Base-by-base conservation (phyloP, 495 filamentous ascomycete genomes). In the Neurospora sp. region DNA sequence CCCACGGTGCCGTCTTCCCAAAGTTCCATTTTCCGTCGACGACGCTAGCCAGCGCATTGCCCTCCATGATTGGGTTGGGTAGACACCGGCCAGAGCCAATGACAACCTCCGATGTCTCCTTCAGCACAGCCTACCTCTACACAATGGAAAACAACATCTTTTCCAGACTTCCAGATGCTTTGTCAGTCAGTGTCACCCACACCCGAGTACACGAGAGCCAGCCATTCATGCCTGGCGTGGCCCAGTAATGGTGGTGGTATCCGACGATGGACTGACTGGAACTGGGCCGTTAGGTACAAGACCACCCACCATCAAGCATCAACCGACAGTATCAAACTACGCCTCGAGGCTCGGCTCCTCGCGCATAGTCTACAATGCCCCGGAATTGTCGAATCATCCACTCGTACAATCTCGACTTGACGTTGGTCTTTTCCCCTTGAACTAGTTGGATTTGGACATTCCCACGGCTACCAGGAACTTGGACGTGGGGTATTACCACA, bases 31-130 rank as follows among this genome's bases (percentile, higher is more conserved):
- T 37, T 39, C 73, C 65, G 39, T 65, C 65, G 61, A 44, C 71
- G 37, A 69, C 73, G 75, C 75, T 76, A 76, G 75, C 75, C 75
- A 76, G 65, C 75, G 70, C 75, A 76, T 73, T 70, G 70, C 38
- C 22, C n/a, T 10, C 22, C 53, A 61, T 61, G 53, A 65, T 65
- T 65, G 53, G 53, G 53, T 65, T 61, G 53, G 53, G 53, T 65
- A 35, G 27, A 65, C 53, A 65, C 53, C 27, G 27, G 53, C 53
- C 53, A 65, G 12, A 17, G 53, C 53, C 53, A 65, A 65, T 65
- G 27, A 65, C 53, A 65, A 35, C 6, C 6, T 35, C 6, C 27
- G 27, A 31, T 31, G 16, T 16, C 22, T 10, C 53, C 2, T 65
- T 12, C 53, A 65, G 53, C 53, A 65, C 53, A 65, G 53, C 53